Conservation (phyloP, 192 early-diverging fungal species). For the Umbelopsis isabellina region DNA sequence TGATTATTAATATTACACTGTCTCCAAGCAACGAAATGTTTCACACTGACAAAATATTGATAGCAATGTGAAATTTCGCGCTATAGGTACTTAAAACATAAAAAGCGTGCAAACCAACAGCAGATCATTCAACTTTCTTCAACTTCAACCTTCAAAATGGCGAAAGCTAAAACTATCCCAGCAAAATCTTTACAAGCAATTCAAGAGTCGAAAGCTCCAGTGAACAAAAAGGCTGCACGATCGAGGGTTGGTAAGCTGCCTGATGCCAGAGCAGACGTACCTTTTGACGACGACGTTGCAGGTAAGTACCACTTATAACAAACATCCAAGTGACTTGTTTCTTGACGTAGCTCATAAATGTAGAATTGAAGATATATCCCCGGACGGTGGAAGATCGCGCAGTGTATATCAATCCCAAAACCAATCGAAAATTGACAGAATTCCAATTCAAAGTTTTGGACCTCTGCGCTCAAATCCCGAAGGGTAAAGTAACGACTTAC, state of each 20-base stretch:
- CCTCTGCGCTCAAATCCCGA: slow-evolving; percentile 63
- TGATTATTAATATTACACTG: too few relatives aligned
- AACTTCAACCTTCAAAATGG: background rate
- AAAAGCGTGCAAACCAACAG: background rate
- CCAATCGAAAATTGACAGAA: slow-evolving; percentile 61
- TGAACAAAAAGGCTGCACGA: slow-evolving; percentile 3
- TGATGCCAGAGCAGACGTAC: slow-evolving; percentile 7
- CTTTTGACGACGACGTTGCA: slow-evolving; percentile 28
- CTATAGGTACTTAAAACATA: background rate
- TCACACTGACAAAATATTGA: background rate
- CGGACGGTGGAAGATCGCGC: slow-evolving; percentile 45
- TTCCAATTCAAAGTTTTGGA: slow-evolving; percentile 81
- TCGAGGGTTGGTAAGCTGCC: slow-evolving; percentile 5
- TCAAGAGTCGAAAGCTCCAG: background rate
- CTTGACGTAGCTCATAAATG: background rate
- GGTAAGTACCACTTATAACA: background rate
- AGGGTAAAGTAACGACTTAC: slow-evolving; percentile 69
- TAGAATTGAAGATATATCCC: slow-evolving; percentile 49
- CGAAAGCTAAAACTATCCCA: background rate
- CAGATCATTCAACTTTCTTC: background rate
- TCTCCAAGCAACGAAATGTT: background rate
- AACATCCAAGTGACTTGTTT: background rate
- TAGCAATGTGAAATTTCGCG: slow-evolving; percentile 5
- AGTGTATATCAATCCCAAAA: slow-evolving; percentile 55
- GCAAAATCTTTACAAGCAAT: background rate